Evolutionary conservation across 345 rosid species (phyloP), one percentile per base, ranked within the genome.

Genomic region (Bruguiera gymnorhiza): DNA sequence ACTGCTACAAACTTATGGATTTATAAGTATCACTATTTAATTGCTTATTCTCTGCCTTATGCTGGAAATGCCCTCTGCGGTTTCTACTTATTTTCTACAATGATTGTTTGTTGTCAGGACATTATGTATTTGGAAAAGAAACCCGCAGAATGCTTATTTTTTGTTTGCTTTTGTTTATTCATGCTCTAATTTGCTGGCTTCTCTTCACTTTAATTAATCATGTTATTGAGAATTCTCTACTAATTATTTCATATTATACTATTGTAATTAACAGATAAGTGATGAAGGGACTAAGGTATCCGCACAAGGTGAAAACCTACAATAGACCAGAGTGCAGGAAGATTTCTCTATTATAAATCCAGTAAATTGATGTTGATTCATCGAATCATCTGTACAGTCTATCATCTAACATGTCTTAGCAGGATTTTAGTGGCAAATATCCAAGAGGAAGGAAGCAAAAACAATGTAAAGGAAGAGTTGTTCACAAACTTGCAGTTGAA

Each of bases 241-340:
- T 43, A 34, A 46, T 30, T 59, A 20, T 58, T 30, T 31, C 21
- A 21, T 30, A 6, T 18, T 60, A 6, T 29, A n/a, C 23, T 39
- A 50, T 30, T 26, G 20, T 13, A 54, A 46, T 70, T 21, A 48
- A 39, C 75, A 83, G 86, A 69, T 67, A 65, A 31, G 20, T 50
- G 80, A 75, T 8, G 66, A 66, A 37, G 78, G 75, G 72, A 61
- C 58, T 67, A 24, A 63, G 43, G 55, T 39, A 8, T 51, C n/a
- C 2, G 51, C 13, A 21, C 26, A 56, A 57, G 68, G 62, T 62
- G 74, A 67, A 68, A 43, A 29, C 9, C 54, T 29, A 23, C 30
- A 5, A 30, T 62, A 18, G 48, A 56, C 10, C n/a, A 36, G 43
- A 67, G 52, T 32, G 20, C 29, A 21, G 66, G 55, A 52, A 54